Evolutionary conservation across 345 rosid species (phyloP), one percentile per base, ranked within the genome.

Genomic region (Cardamine chenopodiifolia): DNA sequence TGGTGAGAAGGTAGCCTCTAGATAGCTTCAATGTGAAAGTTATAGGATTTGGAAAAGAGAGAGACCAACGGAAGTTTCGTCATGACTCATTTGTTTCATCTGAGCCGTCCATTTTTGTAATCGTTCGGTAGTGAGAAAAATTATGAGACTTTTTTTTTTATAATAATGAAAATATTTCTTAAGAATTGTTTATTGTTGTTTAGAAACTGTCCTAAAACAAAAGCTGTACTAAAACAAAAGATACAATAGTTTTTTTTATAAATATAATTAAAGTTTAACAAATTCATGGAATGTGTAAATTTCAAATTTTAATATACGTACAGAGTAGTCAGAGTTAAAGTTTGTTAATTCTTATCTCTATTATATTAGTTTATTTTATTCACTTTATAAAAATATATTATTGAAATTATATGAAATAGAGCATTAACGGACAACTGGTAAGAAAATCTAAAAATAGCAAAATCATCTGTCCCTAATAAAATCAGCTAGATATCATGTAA

Each of bases 51-150:
- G 50, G 10, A 45, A 17, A 45, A 17, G 20, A 44, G 3, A 44
- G 49, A 45, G 9, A 45, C 4, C 49, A 58, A 28, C 70, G 7
- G 71, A 62, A 62, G 71, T 20, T 70, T 55, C 64, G 12, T 70
- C 19, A 34, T 59, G 62, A 58, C 63, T 17, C 49, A 39, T 40
- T 22, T 67, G 13, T 22, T 59, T 52, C 47, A 60, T 75, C 70
- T 68, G 1, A 23, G 6, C 56, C 74, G 74, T 68, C 74, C 74
- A 61, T 42, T 52, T 59, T 26, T 58, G 0, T 3, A 35, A 57
- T 55, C 66, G 6, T 22, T 32, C 19, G 58, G 40, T 65, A 3
- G 1, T 22, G 10, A 42, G 48, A 61, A 7, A 55, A 31, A 32
- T 54, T 40, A n/a, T 40, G 25, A 52, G 57, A 44, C 35, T 44